These are phyloP conservation scores for Coemansia sp. DNA, from an alignment of 192 early-diverging fungal genomes.

Conservation along the genomic window DNA sequence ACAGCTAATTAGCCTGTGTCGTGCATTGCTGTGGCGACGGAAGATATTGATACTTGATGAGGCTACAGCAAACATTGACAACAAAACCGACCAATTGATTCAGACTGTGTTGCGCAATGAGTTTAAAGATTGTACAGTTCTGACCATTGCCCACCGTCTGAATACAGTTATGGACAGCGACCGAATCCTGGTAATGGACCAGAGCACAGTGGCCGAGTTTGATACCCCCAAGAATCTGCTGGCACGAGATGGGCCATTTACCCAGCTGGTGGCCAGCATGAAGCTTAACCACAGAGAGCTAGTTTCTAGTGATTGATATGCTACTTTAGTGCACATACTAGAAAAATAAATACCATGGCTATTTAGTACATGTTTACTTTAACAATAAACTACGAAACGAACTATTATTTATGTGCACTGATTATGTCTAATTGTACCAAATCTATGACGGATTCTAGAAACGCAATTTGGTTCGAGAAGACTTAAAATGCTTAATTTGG, in stretches of 20 bases:
- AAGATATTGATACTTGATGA: slow-evolving; percentile 78
- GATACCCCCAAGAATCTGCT: slow-evolving; percentile 22
- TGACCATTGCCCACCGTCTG: slow-evolving; percentile 72
- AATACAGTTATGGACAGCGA: slow-evolving; percentile 64
- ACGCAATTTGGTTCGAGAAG: no score
- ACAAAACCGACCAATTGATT: slow-evolving; percentile 60
- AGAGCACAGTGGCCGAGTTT: slow-evolving; percentile 29
- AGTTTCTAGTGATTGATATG: neutral
- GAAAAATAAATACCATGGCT: no score
- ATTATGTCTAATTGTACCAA: no score
- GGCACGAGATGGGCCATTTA: slow-evolving; percentile 9
- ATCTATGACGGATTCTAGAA: no score
- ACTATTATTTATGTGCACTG: no score
- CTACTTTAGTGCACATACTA: no score
- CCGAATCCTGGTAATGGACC: slow-evolving; percentile 59
- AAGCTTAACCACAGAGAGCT: slow-evolving; percentile 1
- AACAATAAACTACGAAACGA: no score
- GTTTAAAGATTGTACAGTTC: slow-evolving; percentile 39
- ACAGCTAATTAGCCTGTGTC: slow-evolving; percentile 59
- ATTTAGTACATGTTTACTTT: no score
- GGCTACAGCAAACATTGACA: slow-evolving; percentile 62
- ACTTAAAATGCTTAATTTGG: no score
- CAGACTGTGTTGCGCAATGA: slow-evolving; percentile 59
- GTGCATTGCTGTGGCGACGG: slow-evolving; percentile 65
- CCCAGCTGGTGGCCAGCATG: slow-evolving; percentile 16